These are phyloP conservation scores for Ascochyta lentis DNA, from an alignment of 2,329 filamentous ascomycete genomes.

Conservation along the genomic window DNA sequence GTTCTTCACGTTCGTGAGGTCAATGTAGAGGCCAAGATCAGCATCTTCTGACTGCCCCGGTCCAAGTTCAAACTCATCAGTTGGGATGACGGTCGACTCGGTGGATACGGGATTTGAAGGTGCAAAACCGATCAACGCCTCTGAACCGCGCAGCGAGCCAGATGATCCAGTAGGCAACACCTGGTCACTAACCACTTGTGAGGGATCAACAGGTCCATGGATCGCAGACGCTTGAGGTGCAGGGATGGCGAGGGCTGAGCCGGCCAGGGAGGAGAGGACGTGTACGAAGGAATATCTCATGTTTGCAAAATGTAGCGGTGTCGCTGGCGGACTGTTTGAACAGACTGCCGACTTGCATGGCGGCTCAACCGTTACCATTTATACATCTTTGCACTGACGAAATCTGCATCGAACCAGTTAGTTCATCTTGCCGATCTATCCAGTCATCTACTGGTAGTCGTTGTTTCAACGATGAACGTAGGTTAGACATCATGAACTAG, in stretches of 20 bases:
- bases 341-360: not conserved
- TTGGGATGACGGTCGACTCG: conserved; percentile 42
- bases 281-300: conserved; percentile 13
- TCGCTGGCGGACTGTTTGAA: not conserved
- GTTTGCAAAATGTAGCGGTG: not conserved
- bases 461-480: not conserved
- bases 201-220: conserved; percentile 15
- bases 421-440: not conserved
- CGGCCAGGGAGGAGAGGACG: conserved; percentile 5
- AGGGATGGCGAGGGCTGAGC: conserved; percentile 14
- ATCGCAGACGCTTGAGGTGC: conserved; percentile 14
- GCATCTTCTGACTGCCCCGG: conserved; percentile 47
- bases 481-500: not conserved
- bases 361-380: not conserved
- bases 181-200: conserved; percentile 9
- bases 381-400: not conserved
- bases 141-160: conserved; percentile 46
- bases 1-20: conserved; percentile 48
- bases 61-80: conserved; percentile 46
- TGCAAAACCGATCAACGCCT: conserved; percentile 43
- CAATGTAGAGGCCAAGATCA: conserved; percentile 50
- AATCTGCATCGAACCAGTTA: not conserved
- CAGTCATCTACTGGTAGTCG: not conserved
- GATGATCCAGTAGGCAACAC: conserved; percentile 40
- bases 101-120: conserved; percentile 41